Base-by-base conservation (phyloP, 345 rosid genomes). In the Gossypium australe region DNA sequence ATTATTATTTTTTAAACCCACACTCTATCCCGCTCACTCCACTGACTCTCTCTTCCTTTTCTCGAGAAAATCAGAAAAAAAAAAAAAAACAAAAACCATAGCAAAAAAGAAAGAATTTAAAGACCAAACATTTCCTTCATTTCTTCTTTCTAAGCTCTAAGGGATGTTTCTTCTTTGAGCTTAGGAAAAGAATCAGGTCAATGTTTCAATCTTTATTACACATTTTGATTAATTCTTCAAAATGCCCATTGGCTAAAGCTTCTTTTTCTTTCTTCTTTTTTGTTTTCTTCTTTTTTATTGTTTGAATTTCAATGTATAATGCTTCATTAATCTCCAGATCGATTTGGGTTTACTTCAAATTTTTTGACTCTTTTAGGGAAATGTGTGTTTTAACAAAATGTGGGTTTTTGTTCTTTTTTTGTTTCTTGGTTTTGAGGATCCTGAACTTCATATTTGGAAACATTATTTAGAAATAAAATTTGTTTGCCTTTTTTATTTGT, bases 371-470 rank as follows among this genome's bases (percentile, higher is more conserved):
- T 70, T 70, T 64, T 65, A 34, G 51, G 66, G 22, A 63, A 57
- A 69, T 65, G 0, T 10, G 41, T 25, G 17, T 29, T 60, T 34
- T 27, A 14, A 52, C n/a, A 60, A 60, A 60, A 60, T 25, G 7
- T 60, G 34, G 65, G 75, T 56, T 18, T 5, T 34, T 11, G 3
- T 18, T 10, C 53, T 24, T 65, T 57, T 34, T 34, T 5, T 5
- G 7, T 34, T 34, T 34, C 72, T 57, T 78, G 24, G 65, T 18
- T 65, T 66, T 43, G 3, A 20, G 14, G 22, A 47, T 44, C 59
- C 72, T 76, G 64, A 68, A 49, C 18, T 18, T 45, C 74, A 77
- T 74, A 49, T 77, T 70, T 74, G 83, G 76, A 70, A 74, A 80
- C 78, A 60, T 52, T 73, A 17, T 53, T 38, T 43, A 22, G 78